Evolutionary conservation across 768 basidiomycete species (phyloP), one percentile per base, ranked within the genome.

Genomic region (Tulasnella sp.): DNA sequence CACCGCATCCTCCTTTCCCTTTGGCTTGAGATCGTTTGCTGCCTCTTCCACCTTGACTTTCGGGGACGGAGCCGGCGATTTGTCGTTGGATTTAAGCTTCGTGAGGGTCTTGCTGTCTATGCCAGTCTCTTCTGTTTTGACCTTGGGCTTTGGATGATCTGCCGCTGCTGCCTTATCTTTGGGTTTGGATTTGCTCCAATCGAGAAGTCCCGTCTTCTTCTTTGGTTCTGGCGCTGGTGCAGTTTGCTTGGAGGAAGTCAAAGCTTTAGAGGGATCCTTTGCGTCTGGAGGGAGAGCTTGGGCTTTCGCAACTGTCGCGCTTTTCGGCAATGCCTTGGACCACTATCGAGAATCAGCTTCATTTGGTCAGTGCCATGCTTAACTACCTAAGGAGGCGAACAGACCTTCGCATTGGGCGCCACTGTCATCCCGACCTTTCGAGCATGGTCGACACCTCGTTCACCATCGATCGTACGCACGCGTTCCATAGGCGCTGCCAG

Each of bases 171-270:
- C 48, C 23, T 58, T 58, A 23, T 56, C 59, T 65, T 80, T 81
- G 9, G 72, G 64, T 67, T 79, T 79, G 26, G 78, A 77, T 63
- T 78, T 82, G 68, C 80, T 79, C 75, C 81, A 85, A 64, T 84
- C 79, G 4, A 84, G 73, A 65, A 79, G 81, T 3, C 81, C 82
- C 2, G 75, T 68, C 45, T 27, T 68, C 61, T 63, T 65, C 38
- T 60, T 58, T 11, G 45, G 26, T 1, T 1, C n/a, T 10, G 34
- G 17, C 26, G 56, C 61, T 19, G 44, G n/a, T 47, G 58, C 56
- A 30, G 58, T 41, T 15, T 32, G 64, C 26, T 51, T 59, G 15
- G 56, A 58, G 7, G 56, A 43, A 30, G 65, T 65, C 23, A 68
- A 67, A 50, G 70, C 67, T 7, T 59, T 48, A 64, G 70, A n/a